Conservation (phyloP, 495 filamentous ascomycete genomes). For the Penicillium parvum region DNA sequence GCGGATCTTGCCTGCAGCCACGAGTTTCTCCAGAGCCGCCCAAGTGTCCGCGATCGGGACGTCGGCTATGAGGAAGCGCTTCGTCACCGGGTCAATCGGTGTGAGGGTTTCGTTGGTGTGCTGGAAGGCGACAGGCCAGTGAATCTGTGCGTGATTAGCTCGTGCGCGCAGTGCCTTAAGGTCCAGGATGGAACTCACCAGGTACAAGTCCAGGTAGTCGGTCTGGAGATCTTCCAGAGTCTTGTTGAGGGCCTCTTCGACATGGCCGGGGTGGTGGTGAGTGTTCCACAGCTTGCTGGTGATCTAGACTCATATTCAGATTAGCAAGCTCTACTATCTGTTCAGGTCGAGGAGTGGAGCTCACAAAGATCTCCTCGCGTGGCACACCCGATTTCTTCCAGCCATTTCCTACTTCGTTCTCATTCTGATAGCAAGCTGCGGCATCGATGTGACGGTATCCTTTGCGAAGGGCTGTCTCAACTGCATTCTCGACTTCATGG, state of each 20-base stretch:
- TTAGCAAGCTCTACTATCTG: background rate
- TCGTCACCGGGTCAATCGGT: constrained; percentile 29
- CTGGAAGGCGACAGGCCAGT: constrained; percentile 52
- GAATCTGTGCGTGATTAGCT: constrained; percentile 22
- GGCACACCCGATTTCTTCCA: constrained; percentile 41
- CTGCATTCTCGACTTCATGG: constrained; percentile 46
- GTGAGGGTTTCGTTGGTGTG: constrained; percentile 53
- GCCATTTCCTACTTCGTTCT: constrained; percentile 40
- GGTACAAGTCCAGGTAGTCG: constrained; percentile 41
- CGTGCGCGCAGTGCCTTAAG: background rate
- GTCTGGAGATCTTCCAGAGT: constrained; percentile 40
- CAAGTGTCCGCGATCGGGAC: constrained; percentile 50
- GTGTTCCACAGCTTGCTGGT: constrained; percentile 46
- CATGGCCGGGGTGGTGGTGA: constrained; percentile 38
- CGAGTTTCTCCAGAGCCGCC: constrained; percentile 67
- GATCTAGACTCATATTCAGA: constrained; percentile 11
- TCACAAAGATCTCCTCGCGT: constrained; percentile 41
- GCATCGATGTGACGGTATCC: constrained; percentile 47
- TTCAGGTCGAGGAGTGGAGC: constrained; percentile 2
- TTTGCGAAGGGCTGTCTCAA: constrained; percentile 41
- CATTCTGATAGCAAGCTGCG: constrained; percentile 38
- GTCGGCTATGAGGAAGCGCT: constrained; percentile 34
- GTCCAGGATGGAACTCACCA: constrained; percentile 35
- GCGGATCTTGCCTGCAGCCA: constrained; percentile 60
- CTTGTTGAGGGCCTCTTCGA: constrained; percentile 39